Evolutionary conservation across 2,329 filamentous ascomycete species (phyloP), one percentile per base, ranked within the genome.

Genomic region (Nothophoma quercina): DNA sequence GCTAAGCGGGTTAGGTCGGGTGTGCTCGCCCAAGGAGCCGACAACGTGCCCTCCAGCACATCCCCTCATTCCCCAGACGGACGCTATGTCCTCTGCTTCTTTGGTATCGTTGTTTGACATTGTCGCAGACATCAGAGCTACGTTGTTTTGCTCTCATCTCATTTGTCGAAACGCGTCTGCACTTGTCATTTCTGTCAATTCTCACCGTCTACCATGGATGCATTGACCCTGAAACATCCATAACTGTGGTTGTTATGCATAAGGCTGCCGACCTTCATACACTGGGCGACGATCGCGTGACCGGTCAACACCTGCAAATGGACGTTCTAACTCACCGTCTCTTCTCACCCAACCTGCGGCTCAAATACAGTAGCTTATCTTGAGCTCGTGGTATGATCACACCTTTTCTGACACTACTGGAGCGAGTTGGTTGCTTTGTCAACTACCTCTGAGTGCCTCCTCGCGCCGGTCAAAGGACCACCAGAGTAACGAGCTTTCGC

Each of bases 11-110:
- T 35, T 39, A 41, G 26, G 22, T 22, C 51, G 51, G 50, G 35
- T 52, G 35, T 26, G 49, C 54, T 50, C 42, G 32, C 36, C 59
- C 60, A 61, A 41, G 48, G 45, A 54, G 44, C 51, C 55, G 43
- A 57, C 60, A 63, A 63, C 58, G 51, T 49, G 51, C 51, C 19
- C 34, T 36, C 10, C 9, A 30, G 36, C 33, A 34, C 38, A 43
- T 49, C 33, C 45, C 51, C 40, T 49, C 51, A 39, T 43, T 38
- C 50, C 50, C 50, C 43, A 41, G 44, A 40, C 43, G 38, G 44
- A 40, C 40, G 28, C 35, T 19, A 49, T 36, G 43, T 42, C 22
- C 35, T 40, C 38, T 12, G 16, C n/a, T 10, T 21, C 9, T 6
- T 7, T 28, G 38, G 43, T 48, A 23, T 36, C 51, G 29, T 33